These are phyloP conservation scores for Ettlia oleoabundans DNA, from an alignment of 139 green algal genomes.

Conservation along the genomic window DNA sequence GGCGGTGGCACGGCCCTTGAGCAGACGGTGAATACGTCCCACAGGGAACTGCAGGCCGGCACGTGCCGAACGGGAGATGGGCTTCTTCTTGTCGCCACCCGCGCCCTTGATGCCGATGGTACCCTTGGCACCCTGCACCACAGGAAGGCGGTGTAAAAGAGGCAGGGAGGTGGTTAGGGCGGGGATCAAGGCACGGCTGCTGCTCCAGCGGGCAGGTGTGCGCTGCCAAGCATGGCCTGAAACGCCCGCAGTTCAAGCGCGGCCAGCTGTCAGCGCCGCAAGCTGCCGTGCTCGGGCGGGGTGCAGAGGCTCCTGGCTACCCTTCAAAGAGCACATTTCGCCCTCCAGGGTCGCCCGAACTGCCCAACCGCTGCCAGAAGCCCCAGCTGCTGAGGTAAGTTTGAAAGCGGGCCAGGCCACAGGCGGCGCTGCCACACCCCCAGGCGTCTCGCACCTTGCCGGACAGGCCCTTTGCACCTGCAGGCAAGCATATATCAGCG, in stretches of 20 bases:
- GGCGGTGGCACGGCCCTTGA: slow-evolving; percentile 94
- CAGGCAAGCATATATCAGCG: too few species aligned
- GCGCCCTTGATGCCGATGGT: slow-evolving; percentile 74
- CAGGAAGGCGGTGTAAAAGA: neutral
- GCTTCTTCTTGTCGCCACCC: slow-evolving; percentile 82
- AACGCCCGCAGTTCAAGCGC: too few species aligned
- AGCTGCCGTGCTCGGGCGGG: too few species aligned
- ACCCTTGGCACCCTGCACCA: slow-evolving; percentile 86
- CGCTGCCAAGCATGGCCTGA: too few species aligned
- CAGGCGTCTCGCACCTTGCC: slow-evolving; percentile 68
- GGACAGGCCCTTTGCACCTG: slow-evolving; percentile 88
- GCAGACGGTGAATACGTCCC: slow-evolving; percentile 95
- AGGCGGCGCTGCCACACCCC: slow-evolving; percentile 21
- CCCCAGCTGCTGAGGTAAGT: neutral
- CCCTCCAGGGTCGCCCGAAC: neutral
- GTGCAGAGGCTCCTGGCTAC: neutral
- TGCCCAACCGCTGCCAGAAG: neutral
- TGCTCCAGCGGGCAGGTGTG: neutral
- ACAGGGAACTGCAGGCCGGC: slow-evolving; percentile 96
- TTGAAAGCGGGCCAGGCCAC: neutral
- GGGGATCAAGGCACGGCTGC: neutral
- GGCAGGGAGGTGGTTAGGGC: neutral
- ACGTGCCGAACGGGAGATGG: slow-evolving; percentile 84
- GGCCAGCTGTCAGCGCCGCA: neutral
- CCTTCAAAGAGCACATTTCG: neutral